Percentiles rank a stretch among this genome's conserved stretches.
These are phyloP conservation scores for Cutaneotrichosporon sp. DNA, from an alignment of 1,284 basidiomycete species.

Conservation along the genomic window DNA sequence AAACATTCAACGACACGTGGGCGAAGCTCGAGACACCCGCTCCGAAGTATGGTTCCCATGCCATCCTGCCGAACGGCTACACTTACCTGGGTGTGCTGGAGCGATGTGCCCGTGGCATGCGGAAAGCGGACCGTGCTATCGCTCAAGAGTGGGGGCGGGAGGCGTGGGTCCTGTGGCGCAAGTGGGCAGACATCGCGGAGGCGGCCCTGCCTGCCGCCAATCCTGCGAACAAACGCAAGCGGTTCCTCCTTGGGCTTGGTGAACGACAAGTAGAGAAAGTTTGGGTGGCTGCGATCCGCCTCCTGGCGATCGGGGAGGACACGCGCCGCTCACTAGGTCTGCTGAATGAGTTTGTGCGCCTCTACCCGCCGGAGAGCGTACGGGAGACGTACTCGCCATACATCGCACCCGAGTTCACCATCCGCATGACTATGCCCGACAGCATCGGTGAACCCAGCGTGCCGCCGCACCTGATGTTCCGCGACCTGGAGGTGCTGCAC, in stretches of 20 bases:
- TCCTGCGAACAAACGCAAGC: conserved; percentile 12
- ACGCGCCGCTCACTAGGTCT: conserved; percentile 23
- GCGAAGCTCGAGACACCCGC: conserved; percentile 38
- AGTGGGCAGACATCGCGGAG: conserved; percentile 15
- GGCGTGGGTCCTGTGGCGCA: conserved; percentile 40
- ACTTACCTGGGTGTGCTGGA: conserved; percentile 68
- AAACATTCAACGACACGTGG: conserved; percentile 39
- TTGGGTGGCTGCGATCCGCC: conserved; percentile 43
- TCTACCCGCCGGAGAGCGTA: conserved; percentile 42
- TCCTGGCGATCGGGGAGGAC: conserved; percentile 35
- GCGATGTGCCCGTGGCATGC: conserved; percentile 56
- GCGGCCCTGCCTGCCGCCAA: conserved; percentile 5
- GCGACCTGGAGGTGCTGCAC: conserved; percentile 49
- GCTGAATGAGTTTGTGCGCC: conserved; percentile 33
- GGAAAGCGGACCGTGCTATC: conserved; percentile 22
- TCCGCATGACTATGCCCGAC: conserved; percentile 39
- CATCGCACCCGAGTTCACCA: conserved; percentile 28
- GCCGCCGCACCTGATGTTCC: conserved; percentile 50
- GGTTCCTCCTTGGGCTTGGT: conserved; percentile 38
- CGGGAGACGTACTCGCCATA: conserved; percentile 30
- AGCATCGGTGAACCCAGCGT: conserved; percentile 44
- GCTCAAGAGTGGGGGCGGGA: conserved; percentile 33
- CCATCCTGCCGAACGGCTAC: conserved; percentile 56
- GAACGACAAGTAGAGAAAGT: conserved; percentile 44
- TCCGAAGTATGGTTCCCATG: conserved; percentile 16